Evolutionary conservation across 179 eudicot genomes (phyloP), one percentile per base, ranked within the genome.

Genomic region (Heliamphora pulchella): DNA sequence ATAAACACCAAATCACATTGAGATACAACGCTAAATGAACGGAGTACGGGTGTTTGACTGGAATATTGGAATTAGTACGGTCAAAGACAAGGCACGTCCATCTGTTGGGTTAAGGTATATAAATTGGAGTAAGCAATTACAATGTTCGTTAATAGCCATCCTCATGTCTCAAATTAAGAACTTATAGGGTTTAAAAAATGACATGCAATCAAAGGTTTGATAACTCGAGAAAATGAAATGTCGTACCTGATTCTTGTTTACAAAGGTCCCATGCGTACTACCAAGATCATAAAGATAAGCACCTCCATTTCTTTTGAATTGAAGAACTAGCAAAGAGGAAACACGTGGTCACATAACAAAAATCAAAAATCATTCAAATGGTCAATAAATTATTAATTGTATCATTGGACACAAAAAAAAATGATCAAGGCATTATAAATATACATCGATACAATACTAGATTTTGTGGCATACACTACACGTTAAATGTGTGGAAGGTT

Each of bases 271-370:
- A 84, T 96, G 99, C 22, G 96, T 96, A 79, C 99, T 96, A 65
- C 97, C 97, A 84, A 94, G 93, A 87, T 96, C 99, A 82, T 94
- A 91, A 48, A 96, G 47, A 82, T 78, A 96, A 44, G 93, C 97
- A 59, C 81, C 85, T 80, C 90, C 97, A 83, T 83, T 85, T 81
- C 86, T 90, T 84, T 88, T 94, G 84, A 88, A 96, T 87, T 94
- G 99, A 71, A 96, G 88, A 80, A 96, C 99, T 96, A 84, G 78
- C 79, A 83, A 18, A 64, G 58, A 51, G 55, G 78, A 58, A 72
- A 81, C 43, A n/a, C 5, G 20, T 57, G 46, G 63, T 75, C 77
- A 59, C 65, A 72, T 39, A 58, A 70, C 54, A 47, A n/a, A 31
- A 65, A 79, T 18, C 4, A 70, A 48, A 77, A 70, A 18, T 77